phyloP scores from a whole-genome alignment of 139 green algal genomes.

The Tetradesmus obliquus region DNA sequence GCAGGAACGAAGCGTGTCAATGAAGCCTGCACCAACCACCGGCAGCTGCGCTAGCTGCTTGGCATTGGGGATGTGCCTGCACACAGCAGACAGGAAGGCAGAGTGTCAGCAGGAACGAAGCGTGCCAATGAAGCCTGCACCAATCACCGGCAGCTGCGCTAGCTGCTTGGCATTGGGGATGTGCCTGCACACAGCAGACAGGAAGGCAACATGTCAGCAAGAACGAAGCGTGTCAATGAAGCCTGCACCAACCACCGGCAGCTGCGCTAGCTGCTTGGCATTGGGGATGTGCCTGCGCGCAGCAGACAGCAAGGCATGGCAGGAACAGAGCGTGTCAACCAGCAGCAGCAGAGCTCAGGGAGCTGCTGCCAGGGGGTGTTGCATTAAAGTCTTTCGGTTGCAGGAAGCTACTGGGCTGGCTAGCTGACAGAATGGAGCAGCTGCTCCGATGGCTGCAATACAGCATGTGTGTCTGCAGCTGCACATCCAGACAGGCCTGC shows the following conservation, averaged over 20 bases:
- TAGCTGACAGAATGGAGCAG: too few relatives aligned
- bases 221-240: conserved; percentile 51
- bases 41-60: conserved; percentile 71
- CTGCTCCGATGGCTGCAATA: too few relatives aligned
- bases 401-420: too few relatives aligned
- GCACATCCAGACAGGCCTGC: too few relatives aligned
- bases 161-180: conserved; percentile 68
- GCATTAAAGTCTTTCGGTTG: too few relatives aligned
- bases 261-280: conserved; percentile 58
- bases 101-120: too few relatives aligned
- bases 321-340: conserved; percentile 15
- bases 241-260: conserved; percentile 77
- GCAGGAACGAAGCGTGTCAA: conserved; percentile 18
- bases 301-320: neutral
- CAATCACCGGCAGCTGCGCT: conserved; percentile 74
- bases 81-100: too few relatives aligned
- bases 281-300: conserved; percentile 55
- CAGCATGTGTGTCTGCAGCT: too few relatives aligned
- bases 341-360: conserved; percentile 67
- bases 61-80: conserved; percentile 56
- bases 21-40: conserved; percentile 72
- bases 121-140: conserved; percentile 62
- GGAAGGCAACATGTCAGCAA: too few relatives aligned
- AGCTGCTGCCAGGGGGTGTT: conserved; percentile 47
- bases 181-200: neutral